Base-by-base conservation (phyloP, 83 land plant genomes). In the Thuja plicata region DNA sequence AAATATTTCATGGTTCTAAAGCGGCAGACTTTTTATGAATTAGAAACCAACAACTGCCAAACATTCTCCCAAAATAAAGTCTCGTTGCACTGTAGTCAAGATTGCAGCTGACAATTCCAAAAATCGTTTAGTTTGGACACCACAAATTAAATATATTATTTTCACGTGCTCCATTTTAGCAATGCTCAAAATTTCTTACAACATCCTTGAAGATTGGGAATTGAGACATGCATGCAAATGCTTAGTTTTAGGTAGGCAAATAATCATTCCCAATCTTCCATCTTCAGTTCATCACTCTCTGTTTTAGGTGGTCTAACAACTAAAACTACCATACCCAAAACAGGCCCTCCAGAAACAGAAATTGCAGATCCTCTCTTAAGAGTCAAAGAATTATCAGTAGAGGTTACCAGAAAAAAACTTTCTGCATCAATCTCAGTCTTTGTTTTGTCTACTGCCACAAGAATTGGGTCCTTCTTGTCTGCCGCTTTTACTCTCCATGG, bases 291-390 rank as follows among this genome's bases (percentile, higher is more conserved):
- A 8, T 88, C 90, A 16, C 83, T 89, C 17, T 93, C 95, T 3
- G 93, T 90, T 80, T 70, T 87, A 2, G 99, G 99, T 1, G 99
- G 99, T 91, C 99, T 90, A 79, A 98, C 93, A 48, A 95, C 96
- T 91, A 98, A 81, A 54, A 97, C 89, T 86, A 95, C 98, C 46
- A 74, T 91, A 80, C 96, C 99, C 60, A 96, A 87, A 54, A 92
- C 90, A 88, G 88, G 88, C 88, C 45, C 80, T 13, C 92, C 96
- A 41, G 32, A 60, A 87, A 89, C 98, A 89, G 90, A 84, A 91
- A 94, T 90, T 34, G 21, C 91, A 34, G 85, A 40, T 11, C 99
- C 96, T 73, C 91, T 90, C 89, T 91, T 92, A 87, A 97, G 92
- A 87, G 81, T 90, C 92, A 98, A 57, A 16, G n/a, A 48, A 85